These are phyloP conservation scores for Cladosporium sp. DNA, from an alignment of 2,329 filamentous ascomycete species.

Conservation along the genomic window DNA sequence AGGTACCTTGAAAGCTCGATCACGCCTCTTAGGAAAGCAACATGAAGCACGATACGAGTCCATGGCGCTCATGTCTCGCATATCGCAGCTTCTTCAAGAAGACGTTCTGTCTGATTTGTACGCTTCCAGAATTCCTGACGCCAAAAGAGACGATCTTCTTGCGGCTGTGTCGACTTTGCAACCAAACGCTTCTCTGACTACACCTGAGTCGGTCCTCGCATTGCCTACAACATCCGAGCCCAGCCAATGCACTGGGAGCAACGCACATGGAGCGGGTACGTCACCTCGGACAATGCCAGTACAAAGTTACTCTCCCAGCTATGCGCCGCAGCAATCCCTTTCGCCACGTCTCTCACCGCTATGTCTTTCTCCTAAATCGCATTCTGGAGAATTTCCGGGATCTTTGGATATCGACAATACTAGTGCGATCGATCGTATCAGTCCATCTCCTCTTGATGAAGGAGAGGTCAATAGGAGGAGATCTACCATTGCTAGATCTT, in stretches of 20 bases:
- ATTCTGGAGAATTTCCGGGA: not conserved
- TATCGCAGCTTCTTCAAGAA: constrained; percentile 23
- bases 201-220: too few species aligned
- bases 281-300: not conserved
- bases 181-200: not conserved
- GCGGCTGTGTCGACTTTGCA: not conserved
- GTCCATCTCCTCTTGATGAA: not conserved
- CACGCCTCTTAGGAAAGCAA: constrained; percentile 32
- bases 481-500: not conserved
- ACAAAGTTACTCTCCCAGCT: not conserved
- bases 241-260: not conserved
- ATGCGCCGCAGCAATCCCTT: not conserved
- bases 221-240: not conserved
- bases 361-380: not conserved
- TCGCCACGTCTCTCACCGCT: not conserved
- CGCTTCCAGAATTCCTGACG: constrained; percentile 21
- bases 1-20: constrained; percentile 30
- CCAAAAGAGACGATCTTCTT: constrained; percentile 9
- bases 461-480: not conserved
- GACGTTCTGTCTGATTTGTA: constrained; percentile 20
- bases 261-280: not conserved
- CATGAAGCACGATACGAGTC: constrained; percentile 31
- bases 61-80: constrained; percentile 33
- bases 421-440: not conserved
- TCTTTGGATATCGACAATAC: not conserved